Evolutionary conservation across 179 eudicot species (phyloP).

Genomic region (Amaranthus tricolor): DNA sequence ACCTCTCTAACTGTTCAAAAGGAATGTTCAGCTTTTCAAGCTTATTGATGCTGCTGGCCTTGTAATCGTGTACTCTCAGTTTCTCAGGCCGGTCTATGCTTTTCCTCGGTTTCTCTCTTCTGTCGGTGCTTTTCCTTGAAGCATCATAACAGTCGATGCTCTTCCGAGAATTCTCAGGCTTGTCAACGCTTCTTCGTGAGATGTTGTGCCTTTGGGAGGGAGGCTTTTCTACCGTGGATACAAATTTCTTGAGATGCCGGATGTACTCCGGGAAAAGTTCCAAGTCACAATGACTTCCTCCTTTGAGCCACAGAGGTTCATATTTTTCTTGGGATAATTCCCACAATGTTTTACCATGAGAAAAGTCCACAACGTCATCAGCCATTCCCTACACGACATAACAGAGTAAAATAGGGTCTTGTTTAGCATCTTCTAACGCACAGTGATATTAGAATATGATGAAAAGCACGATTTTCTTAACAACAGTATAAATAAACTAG

Average conservation of each 20-base stretch:
- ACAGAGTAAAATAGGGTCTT: conserved; percentile 8
- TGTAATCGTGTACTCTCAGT: conserved; percentile 45
- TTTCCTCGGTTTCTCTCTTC: conserved; percentile 64
- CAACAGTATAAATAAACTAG: neutral
- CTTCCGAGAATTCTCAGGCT: conserved; percentile 60
- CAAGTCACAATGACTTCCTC: conserved; percentile 90
- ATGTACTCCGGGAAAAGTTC: conserved; percentile 92
- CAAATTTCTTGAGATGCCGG: conserved; percentile 75
- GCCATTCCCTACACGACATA: conserved; percentile 62
- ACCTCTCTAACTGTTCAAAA: conserved; percentile 72
- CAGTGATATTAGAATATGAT: conserved; percentile 1
- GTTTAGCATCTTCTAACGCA: neutral
- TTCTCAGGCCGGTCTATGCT: conserved; percentile 57
- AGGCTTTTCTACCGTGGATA: conserved; percentile 62
- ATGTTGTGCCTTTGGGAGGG: conserved; percentile 60
- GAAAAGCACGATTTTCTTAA: neutral
- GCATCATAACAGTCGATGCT: conserved; percentile 52
- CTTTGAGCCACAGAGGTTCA: conserved; percentile 94
- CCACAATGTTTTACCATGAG: conserved; percentile 89
- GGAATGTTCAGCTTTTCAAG: conserved; percentile 54
- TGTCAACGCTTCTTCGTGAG: conserved; percentile 69
- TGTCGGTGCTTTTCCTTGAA: conserved; percentile 67
- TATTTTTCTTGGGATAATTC: conserved; percentile 74
- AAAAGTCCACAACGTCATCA: conserved; percentile 91
- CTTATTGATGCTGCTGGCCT: conserved; percentile 53